Conservation (phyloP, 352 stramenopile species). For the Saprolegnia parasitica region DNA sequence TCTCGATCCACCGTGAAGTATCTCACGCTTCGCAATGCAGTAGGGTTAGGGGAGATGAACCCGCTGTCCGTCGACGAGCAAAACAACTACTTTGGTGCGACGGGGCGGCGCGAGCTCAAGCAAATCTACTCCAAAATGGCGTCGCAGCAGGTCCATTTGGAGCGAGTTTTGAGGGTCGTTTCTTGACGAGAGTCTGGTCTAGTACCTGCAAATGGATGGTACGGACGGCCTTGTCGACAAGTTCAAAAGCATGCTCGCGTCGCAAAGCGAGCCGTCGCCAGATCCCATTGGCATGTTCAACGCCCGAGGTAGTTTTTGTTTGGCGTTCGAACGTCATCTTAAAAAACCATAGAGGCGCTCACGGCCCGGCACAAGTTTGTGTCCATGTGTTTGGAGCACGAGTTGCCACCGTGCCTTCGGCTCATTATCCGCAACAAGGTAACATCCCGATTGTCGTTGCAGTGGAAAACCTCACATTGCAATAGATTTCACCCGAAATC, state of each 20-base stretch:
- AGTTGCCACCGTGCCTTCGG: slow-evolving; percentile 63
- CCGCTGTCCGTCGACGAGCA: not conserved
- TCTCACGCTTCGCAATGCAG: no score
- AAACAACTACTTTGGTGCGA: slow-evolving; percentile 13
- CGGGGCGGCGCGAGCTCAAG: not conserved
- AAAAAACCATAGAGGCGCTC: slow-evolving; percentile 28
- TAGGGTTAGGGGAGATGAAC: not conserved
- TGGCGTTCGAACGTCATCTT: not conserved
- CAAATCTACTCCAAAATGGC: slow-evolving; percentile 25
- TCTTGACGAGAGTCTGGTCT: not conserved
- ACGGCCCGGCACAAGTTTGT: slow-evolving; percentile 73
- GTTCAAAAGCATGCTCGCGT: slow-evolving; percentile 18
- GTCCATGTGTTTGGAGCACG: slow-evolving; percentile 61
- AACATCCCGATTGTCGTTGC: no score
- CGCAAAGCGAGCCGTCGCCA: slow-evolving; percentile 19
- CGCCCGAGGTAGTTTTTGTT: not conserved
- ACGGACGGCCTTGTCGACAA: slow-evolving; percentile 10
- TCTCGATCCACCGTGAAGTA: no score
- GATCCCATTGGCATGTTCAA: slow-evolving; percentile 11
- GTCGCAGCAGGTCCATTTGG: slow-evolving; percentile 3
- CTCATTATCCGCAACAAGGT: slow-evolving; percentile 59
- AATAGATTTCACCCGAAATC: slow-evolving; percentile 72
- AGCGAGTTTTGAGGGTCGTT: not conserved
- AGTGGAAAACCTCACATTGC: slow-evolving; percentile 1
- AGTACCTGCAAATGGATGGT: slow-evolving; percentile 19